These are phyloP conservation scores for Phytophthora pini DNA, from an alignment of 352 stramenopile species.

Conservation along the genomic window DNA sequence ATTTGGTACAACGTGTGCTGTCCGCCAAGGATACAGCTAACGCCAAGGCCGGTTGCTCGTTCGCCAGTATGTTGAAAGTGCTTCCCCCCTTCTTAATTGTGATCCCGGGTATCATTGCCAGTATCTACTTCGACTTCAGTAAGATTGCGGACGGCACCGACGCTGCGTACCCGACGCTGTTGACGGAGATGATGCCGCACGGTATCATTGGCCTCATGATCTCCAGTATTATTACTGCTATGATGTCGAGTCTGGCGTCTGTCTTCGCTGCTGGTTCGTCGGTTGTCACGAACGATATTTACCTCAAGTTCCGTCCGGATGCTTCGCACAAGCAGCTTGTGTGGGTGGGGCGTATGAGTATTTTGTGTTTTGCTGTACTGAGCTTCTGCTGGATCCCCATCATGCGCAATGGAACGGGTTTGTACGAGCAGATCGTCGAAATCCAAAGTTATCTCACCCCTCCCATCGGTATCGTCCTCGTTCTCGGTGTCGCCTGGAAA, in stretches of 20 bases:
- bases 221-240: slow-evolving; percentile 72
- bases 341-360: slow-evolving; percentile 61
- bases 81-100: slow-evolving; percentile 76
- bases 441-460: slow-evolving; percentile 71
- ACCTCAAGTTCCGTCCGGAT: slow-evolving; percentile 56
- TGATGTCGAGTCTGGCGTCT: slow-evolving; percentile 76
- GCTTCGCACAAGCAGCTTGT: slow-evolving; percentile 68
- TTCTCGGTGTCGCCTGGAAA: slow-evolving; percentile 63
- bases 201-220: slow-evolving; percentile 71
- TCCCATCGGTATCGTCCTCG: slow-evolving; percentile 66
- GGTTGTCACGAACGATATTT: slow-evolving; percentile 73
- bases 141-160: slow-evolving; percentile 59
- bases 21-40: slow-evolving; percentile 73
- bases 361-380: slow-evolving; percentile 53
- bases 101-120: slow-evolving; percentile 66
- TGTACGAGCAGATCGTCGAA: slow-evolving; percentile 71
- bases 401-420: slow-evolving; percentile 57
- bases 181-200: slow-evolving; percentile 76
- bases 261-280: slow-evolving; percentile 69
- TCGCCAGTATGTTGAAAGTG: slow-evolving; percentile 69
- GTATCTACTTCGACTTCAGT: slow-evolving; percentile 67
- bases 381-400: slow-evolving; percentile 76
- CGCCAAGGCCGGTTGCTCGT: slow-evolving; percentile 58
- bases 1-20: slow-evolving; percentile 71
- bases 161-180: slow-evolving; percentile 64